phyloP scores from a whole-genome alignment of 192 early-diverging fungal species.

The Backusella westeae region DNA sequence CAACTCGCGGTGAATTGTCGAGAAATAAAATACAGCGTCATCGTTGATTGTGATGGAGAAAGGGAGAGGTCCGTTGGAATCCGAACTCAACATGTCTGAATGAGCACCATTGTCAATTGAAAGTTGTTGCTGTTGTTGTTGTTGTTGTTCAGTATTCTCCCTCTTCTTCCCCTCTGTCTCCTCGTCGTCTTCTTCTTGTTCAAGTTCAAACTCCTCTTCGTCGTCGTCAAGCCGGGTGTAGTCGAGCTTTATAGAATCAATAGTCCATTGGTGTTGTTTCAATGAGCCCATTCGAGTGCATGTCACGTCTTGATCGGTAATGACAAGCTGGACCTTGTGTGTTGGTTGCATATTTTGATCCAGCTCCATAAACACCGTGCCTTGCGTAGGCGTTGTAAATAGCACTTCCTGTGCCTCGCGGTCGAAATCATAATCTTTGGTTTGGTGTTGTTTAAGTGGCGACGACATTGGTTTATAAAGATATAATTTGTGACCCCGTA shows the following conservation, averaged over 20 bases:
- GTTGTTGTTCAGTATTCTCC: neutral
- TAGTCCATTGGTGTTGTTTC: neutral
- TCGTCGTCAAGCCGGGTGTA: neutral
- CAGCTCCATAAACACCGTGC: slow-evolving; percentile 17
- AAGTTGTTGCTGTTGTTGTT: neutral
- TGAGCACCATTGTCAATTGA: neutral
- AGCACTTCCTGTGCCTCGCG: slow-evolving; percentile 7
- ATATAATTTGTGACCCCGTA: slow-evolving; percentile 73
- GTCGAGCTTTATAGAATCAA: neutral
- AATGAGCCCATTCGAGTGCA: neutral
- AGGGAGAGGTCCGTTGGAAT: slow-evolving; percentile 7
- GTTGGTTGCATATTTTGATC: slow-evolving; percentile 1
- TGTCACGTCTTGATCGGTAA: neutral
- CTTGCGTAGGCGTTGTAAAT: slow-evolving; percentile 9
- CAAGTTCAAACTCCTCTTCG: neutral
- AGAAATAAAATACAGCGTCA: neutral
- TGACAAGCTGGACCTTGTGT: neutral
- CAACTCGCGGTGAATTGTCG: neutral
- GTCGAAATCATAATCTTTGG: slow-evolving; percentile 16
- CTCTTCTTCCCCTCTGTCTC: neutral
- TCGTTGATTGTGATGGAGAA: neutral
- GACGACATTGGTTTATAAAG: slow-evolving; percentile 65
- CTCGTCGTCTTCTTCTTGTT: neutral
- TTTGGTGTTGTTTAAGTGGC: slow-evolving; percentile 25
- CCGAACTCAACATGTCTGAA: neutral